A percentile compares a stretch with the other conserved stretches of the same genome.
Evolutionary conservation across 768 basidiomycete genomes (phyloP).

Genomic region (Brasilioporus rufonigricans): DNA sequence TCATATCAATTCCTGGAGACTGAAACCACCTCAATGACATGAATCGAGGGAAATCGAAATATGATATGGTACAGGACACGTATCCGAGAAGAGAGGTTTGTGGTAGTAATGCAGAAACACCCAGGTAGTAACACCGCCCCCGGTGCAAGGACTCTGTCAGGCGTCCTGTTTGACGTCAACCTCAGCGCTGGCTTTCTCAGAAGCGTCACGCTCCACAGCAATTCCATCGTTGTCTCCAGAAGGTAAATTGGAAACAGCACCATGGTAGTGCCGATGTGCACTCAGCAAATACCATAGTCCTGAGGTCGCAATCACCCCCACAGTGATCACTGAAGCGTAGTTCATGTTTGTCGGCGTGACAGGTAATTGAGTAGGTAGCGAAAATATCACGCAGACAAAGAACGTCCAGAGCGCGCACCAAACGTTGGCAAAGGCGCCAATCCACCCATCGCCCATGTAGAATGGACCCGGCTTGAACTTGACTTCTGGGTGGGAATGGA

Average conservation of each 20-base stretch:
- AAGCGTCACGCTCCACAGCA: not conserved
- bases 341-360: slow-evolving; percentile 51
- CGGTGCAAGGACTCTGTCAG: not conserved
- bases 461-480: slow-evolving; percentile 59
- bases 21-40: not conserved
- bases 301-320: slow-evolving; percentile 20
- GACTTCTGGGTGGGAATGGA: slow-evolving; percentile 55
- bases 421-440: slow-evolving; percentile 45
- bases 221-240: not conserved
- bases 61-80: not conserved
- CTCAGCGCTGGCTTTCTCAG: slow-evolving; percentile 1
- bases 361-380: slow-evolving; percentile 49
- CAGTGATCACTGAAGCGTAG: slow-evolving; percentile 41
- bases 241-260: slow-evolving; percentile 53
- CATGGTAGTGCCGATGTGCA: slow-evolving; percentile 55
- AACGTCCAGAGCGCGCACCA: slow-evolving; percentile 46
- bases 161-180: not conserved
- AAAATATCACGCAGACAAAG: slow-evolving; percentile 47
- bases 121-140: not conserved
- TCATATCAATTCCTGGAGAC: not conserved
- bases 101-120: not conserved
- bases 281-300: slow-evolving; percentile 53
- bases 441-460: slow-evolving; percentile 52
- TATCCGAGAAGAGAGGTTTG: not conserved
- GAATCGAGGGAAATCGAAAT: too few species aligned